Conservation (phyloP, 108 stramenopile species). For the Poteriospumella lacustris region DNA sequence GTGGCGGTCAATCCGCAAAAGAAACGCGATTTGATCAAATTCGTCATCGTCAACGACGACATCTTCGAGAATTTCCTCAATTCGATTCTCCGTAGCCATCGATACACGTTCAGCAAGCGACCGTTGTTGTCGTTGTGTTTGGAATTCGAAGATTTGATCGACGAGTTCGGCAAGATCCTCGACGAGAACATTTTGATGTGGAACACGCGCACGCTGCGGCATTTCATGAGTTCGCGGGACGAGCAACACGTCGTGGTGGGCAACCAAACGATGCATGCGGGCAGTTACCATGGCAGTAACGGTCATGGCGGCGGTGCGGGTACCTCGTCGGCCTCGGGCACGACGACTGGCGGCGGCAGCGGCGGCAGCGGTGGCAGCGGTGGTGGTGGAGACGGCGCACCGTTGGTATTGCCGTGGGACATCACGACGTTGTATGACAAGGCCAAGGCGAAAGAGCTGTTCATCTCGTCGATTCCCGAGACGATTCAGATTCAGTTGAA, state of each 20-base stretch:
- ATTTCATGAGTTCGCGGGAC: not conserved
- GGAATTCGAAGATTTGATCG: not conserved
- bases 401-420: not conserved
- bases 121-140: not conserved
- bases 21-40: conserved; percentile 15
- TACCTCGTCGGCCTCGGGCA: not conserved
- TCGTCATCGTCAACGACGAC: not conserved
- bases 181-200: not conserved
- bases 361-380: not conserved
- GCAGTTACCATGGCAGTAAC: not conserved
- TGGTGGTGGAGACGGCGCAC: too few relatives aligned
- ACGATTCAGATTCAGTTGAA: conserved; percentile 9
- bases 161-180: not conserved
- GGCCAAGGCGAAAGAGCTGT: not conserved
- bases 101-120: not conserved
- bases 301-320: not conserved
- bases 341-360: not conserved
- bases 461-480: not conserved
- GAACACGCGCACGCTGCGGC: not conserved
- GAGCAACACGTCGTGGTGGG: too few relatives aligned
- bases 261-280: too few relatives aligned
- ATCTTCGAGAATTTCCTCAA: not conserved
- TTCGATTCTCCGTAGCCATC: not conserved
- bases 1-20: conserved; percentile 20
- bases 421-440: not conserved